phyloP scores from a whole-genome alignment of 495 filamentous ascomycete species.

The Entonaema liquescens region DNA sequence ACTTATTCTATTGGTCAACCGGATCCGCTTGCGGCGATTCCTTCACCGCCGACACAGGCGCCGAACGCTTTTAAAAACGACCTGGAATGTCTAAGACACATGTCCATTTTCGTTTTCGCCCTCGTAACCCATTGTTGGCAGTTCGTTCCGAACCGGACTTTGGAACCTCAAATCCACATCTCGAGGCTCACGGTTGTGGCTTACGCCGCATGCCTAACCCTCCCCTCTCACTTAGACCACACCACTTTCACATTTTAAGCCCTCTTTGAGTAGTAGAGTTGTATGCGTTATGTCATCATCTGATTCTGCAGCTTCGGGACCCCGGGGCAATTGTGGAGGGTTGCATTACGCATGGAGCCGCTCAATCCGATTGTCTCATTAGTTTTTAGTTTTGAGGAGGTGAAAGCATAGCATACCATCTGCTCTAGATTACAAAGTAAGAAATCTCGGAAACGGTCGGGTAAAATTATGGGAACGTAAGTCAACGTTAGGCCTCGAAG shows the following conservation, averaged over 20 bases:
- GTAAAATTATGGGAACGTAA: not conserved
- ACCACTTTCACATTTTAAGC: slow-evolving; percentile 1
- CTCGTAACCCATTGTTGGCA: slow-evolving; percentile 2
- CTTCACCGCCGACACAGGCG: slow-evolving; percentile 40
- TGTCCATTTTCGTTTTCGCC: not conserved
- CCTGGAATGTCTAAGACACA: slow-evolving; percentile 8
- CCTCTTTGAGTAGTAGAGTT: not conserved
- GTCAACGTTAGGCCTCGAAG: too few species aligned
- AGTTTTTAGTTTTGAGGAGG: not conserved
- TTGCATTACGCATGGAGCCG: slow-evolving; percentile 9
- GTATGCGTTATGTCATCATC: slow-evolving; percentile 36
- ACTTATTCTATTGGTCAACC: slow-evolving; percentile 30
- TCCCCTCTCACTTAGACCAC: not conserved
- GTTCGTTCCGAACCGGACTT: slow-evolving; percentile 19
- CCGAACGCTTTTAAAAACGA: slow-evolving; percentile 30
- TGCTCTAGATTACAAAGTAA: not conserved
- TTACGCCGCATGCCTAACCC: slow-evolving; percentile 28
- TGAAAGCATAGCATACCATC: too few species aligned
- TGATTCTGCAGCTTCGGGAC: slow-evolving; percentile 25
- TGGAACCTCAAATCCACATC: not conserved
- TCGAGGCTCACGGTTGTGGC: slow-evolving; percentile 11
- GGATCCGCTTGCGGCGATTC: slow-evolving; percentile 36
- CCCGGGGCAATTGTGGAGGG: slow-evolving; percentile 26
- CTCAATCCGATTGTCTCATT: slow-evolving; percentile 12
- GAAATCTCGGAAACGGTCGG: not conserved